Evolutionary conservation across 2,329 filamentous ascomycete genomes (phyloP).

Genomic region (Leptodontidium sp.): DNA sequence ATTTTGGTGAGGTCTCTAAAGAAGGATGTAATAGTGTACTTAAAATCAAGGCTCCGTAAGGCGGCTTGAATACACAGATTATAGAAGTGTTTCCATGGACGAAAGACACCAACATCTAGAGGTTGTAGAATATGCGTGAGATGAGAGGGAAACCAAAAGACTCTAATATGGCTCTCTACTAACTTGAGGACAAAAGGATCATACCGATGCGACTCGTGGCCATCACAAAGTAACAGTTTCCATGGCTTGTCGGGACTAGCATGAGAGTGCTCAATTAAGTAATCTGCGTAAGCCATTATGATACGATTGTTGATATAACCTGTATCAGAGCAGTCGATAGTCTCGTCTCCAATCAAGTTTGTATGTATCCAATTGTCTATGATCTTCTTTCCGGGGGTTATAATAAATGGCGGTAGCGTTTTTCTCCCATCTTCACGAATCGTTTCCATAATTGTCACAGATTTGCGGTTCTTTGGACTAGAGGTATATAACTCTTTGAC

Average conservation of each 20-base stretch:
- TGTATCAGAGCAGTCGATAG: background rate
- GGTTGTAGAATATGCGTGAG: conserved; percentile 20
- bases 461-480: conserved; percentile 14
- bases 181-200: conserved; percentile 10
- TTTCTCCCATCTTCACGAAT: background rate
- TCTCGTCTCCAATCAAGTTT: conserved; percentile 2
- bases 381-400: conserved; percentile 14
- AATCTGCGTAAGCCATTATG: conserved; percentile 12
- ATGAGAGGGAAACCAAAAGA: conserved; percentile 22
- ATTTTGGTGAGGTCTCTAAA: conserved; percentile 17
- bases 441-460: conserved; percentile 15
- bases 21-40: conserved; percentile 17
- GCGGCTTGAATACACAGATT: conserved; percentile 4
- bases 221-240: conserved; percentile 19
- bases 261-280: conserved; percentile 14
- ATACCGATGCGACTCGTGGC: conserved; percentile 5
- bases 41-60: conserved; percentile 14
- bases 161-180: conserved; percentile 19
- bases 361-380: conserved; percentile 13
- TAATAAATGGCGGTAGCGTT: conserved; percentile 1
- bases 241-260: conserved; percentile 11
- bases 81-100: conserved; percentile 24
- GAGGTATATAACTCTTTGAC: conserved; percentile 8
- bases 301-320: conserved; percentile 20
- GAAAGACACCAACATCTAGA: conserved; percentile 26